Evolutionary conservation across 2,329 filamentous ascomycete species (phyloP).

Genomic region (Geosmithia flava): DNA sequence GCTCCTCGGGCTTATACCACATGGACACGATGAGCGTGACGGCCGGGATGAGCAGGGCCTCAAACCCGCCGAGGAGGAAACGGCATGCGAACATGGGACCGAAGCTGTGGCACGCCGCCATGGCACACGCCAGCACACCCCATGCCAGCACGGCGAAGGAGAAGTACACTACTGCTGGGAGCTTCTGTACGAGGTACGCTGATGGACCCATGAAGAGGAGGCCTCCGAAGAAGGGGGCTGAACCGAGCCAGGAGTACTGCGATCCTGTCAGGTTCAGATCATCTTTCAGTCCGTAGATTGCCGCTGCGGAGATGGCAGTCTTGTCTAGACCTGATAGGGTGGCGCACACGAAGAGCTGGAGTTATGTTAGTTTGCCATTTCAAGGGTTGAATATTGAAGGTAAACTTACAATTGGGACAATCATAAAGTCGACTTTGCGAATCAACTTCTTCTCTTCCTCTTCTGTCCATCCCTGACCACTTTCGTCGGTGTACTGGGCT

Average conservation of each 20-base stretch:
- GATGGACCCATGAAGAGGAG: neutral
- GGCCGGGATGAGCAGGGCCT: slow-evolving; percentile 3
- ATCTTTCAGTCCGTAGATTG: neutral
- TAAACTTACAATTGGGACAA: neutral
- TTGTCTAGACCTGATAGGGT: neutral
- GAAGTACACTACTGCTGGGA: neutral
- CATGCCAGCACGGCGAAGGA: slow-evolving; percentile 1
- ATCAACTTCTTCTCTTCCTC: neutral
- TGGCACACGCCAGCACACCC: slow-evolving; percentile 1
- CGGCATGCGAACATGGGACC: neutral
- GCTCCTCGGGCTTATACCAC: neutral
- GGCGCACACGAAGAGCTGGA: neutral
- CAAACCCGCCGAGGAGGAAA: slow-evolving; percentile 3
- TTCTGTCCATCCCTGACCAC: neutral
- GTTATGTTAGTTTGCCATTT: no score
- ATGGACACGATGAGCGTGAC: neutral
- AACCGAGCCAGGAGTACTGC: slow-evolving; percentile 1
- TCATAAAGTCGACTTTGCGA: neutral
- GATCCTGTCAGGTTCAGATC: neutral
- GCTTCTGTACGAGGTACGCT: neutral
- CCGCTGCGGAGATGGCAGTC: neutral
- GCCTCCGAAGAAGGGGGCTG: neutral
- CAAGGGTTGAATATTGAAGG: no score
- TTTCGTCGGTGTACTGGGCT: neutral
- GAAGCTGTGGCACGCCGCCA: slow-evolving; percentile 8